phyloP scores from a whole-genome alignment of 441 rosid species.

The Flueggea neowawraea region DNA sequence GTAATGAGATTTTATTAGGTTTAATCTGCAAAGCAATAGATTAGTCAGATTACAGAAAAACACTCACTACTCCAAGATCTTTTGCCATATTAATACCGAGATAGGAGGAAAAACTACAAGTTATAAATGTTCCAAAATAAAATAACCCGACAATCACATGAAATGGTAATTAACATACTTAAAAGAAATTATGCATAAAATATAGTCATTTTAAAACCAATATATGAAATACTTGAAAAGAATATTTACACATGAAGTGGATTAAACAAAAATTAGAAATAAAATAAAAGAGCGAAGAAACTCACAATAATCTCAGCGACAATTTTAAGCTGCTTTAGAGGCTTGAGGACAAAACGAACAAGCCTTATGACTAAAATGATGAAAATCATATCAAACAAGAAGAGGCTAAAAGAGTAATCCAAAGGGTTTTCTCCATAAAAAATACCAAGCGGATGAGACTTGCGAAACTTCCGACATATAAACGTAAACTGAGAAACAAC shows the following conservation, averaged over 20 bases:
- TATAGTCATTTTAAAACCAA: too few relatives aligned
- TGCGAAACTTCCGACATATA: constrained; percentile 26
- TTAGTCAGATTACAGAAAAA: too few relatives aligned
- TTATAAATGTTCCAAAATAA: too few relatives aligned
- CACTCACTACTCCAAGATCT: too few relatives aligned
- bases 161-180: too few relatives aligned
- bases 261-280: background rate
- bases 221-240: too few relatives aligned
- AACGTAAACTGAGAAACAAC: constrained; percentile 14
- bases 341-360: constrained; percentile 53
- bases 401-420: constrained; percentile 31
- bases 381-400: constrained; percentile 33
- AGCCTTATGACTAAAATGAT: constrained; percentile 29
- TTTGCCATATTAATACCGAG: too few relatives aligned
- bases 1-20: too few relatives aligned
- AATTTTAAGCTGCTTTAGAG: constrained; percentile 63
- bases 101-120: too few relatives aligned
- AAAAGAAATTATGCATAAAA: too few relatives aligned
- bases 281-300: constrained; percentile 1
- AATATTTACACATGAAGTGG: background rate
- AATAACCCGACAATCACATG: too few relatives aligned
- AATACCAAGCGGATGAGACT: constrained; percentile 27
- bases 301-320: constrained; percentile 71
- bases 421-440: constrained; percentile 54
- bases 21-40: too few relatives aligned